These are phyloP conservation scores for Miscanthus lutarioriparius DNA, from an alignment of 176 grass and related monocot species.

Conservation along the genomic window DNA sequence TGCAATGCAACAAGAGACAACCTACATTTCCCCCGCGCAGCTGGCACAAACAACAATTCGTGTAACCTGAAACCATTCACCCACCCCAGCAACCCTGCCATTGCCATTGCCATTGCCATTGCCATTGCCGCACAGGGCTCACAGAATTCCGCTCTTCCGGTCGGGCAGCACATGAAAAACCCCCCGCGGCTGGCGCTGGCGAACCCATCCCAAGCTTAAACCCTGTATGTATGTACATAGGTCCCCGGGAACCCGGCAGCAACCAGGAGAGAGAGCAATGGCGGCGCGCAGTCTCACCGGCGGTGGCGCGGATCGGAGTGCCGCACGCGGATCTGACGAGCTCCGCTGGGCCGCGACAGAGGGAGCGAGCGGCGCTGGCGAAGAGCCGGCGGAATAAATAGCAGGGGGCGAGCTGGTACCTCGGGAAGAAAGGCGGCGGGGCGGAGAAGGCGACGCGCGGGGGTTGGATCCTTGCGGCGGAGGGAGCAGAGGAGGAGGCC, in stretches of 20 bases:
- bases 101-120: neutral
- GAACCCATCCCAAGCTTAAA: conserved; percentile 25
- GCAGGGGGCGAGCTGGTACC: neutral
- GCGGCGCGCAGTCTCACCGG: conserved; percentile 29
- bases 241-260: neutral
- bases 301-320: neutral
- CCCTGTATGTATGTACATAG: conserved; percentile 16
- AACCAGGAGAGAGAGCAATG: neutral
- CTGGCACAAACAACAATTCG: neutral
- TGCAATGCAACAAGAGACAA: neutral
- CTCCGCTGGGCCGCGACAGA: conserved; percentile 21
- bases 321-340: conserved; percentile 31
- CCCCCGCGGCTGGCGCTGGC: neutral
- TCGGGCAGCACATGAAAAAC: neutral
- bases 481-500: neutral
- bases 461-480: conserved; percentile 30
- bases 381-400: neutral
- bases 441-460: conserved; percentile 32
- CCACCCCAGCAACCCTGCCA: neutral
- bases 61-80: neutral
- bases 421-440: neutral
- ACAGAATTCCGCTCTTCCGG: neutral
- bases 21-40: conserved; percentile 17
- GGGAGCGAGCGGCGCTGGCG: conserved; percentile 2
- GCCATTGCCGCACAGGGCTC: neutral